Evolutionary conservation across 73 alveolate species (phyloP).

Genomic region (Paramecium primaurelia): DNA sequence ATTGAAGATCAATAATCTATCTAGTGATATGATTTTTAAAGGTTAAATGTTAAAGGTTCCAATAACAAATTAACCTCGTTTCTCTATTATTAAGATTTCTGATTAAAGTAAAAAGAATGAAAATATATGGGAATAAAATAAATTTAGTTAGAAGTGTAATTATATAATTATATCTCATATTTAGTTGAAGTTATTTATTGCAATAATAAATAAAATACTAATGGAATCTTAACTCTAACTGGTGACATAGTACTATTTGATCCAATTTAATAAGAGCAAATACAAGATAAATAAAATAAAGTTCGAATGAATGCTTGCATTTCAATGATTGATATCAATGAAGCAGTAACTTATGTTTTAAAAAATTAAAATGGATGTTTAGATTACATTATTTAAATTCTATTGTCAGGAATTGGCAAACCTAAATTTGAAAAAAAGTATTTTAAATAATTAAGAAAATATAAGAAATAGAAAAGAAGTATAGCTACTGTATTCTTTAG

Average conservation of each 20-base stretch:
- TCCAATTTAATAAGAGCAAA: background rate
- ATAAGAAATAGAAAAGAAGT: background rate
- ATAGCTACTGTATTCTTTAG: conserved; percentile 34
- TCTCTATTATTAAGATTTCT: background rate
- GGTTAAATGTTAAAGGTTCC: background rate
- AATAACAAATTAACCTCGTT: background rate
- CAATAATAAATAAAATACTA: background rate
- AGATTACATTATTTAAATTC: background rate
- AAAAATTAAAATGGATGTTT: background rate
- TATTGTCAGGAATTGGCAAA: conserved; percentile 39
- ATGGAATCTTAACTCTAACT: background rate
- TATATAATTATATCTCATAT: background rate
- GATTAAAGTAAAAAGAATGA: background rate
- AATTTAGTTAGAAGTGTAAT: background rate
- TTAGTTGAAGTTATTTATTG: conserved; percentile 8
- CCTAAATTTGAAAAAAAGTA: background rate
- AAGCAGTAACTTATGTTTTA: conserved; percentile 16
- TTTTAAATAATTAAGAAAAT: background rate
- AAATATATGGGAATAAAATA: background rate
- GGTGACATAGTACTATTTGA: background rate
- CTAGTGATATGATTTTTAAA: background rate
- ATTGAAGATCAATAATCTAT: background rate
- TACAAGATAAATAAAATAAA: background rate
- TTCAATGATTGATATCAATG: conserved; percentile 41
- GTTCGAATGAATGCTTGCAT: background rate